Percentiles rank a stretch among this genome's conserved stretches.
Evolutionary conservation across 805 yeast species (phyloP).

Genomic region (Debaryomyces hansenii): DNA sequence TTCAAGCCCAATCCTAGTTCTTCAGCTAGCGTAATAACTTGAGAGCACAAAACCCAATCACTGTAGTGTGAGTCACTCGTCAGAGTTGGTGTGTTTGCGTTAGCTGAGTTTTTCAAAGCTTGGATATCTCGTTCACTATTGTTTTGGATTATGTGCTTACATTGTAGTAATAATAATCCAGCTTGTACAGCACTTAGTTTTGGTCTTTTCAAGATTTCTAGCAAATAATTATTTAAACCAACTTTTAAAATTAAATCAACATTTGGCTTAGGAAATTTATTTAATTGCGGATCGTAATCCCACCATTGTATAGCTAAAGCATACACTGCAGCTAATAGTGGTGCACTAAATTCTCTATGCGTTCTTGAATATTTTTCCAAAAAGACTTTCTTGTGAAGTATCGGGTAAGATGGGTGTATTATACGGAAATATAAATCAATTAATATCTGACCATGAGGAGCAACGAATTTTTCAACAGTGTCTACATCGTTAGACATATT

Average conservation of each 20-base stretch:
- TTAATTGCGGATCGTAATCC: constrained; percentile 80
- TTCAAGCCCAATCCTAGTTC: constrained; percentile 90
- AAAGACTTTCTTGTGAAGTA: constrained; percentile 87
- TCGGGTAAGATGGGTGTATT: constrained; percentile 90
- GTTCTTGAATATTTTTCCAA: constrained; percentile 88
- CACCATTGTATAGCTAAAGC: constrained; percentile 91
- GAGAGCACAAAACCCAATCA: constrained; percentile 85
- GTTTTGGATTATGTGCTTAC: constrained; percentile 41
- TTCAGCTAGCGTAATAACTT: constrained; percentile 84
- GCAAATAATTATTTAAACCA: constrained; percentile 67
- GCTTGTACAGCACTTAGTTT: constrained; percentile 91
- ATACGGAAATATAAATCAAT: constrained; percentile 80
- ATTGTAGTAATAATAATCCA: constrained; percentile 74
- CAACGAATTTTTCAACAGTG: constrained; percentile 76
- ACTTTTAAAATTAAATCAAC: constrained; percentile 46
- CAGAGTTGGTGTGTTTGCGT: constrained; percentile 1
- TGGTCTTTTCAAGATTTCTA: constrained; percentile 80
- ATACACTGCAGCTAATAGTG: constrained; percentile 87
- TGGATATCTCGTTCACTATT: constrained; percentile 5
- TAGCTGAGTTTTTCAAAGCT: constrained; percentile 4
- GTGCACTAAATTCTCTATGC: constrained; percentile 89
- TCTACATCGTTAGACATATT: constrained; percentile 78
- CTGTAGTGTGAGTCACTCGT: constrained; percentile 46
- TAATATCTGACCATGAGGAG: constrained; percentile 88
- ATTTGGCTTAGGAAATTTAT: constrained; percentile 78